phyloP scores from a whole-genome alignment of 371 early-diverging fungal genomes.

The Apophysomyces elegans region DNA sequence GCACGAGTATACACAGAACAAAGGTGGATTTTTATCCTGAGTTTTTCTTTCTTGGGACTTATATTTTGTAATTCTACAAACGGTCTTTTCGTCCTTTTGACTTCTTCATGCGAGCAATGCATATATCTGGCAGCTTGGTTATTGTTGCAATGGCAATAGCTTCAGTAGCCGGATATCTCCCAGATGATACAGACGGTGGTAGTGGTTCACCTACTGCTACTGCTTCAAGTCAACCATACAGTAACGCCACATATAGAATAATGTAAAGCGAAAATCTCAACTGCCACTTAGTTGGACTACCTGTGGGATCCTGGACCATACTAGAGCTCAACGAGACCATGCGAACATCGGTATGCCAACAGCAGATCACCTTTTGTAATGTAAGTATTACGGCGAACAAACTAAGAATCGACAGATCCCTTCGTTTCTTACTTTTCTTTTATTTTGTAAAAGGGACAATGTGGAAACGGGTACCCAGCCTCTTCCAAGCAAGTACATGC shows the following conservation, averaged over 20 bases:
- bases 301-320: constrained; percentile 23
- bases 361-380: constrained; percentile 21
- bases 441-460: constrained; percentile 17
- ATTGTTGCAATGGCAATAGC: background rate
- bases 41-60: background rate
- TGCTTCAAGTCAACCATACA: background rate
- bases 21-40: background rate
- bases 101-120: background rate
- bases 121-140: background rate
- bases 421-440: too few species aligned
- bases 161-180: background rate
- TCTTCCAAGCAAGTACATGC: constrained; percentile 15
- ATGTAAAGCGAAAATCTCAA: background rate
- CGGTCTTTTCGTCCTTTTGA: background rate
- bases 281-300: constrained; percentile 18
- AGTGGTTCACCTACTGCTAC: constrained; percentile 2
- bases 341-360: constrained; percentile 13
- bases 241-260: constrained; percentile 1
- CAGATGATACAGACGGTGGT: background rate
- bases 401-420: too few species aligned
- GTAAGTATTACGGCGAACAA: constrained; percentile 4
- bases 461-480: constrained; percentile 14
- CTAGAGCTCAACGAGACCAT: constrained; percentile 15
- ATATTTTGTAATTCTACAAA: background rate
- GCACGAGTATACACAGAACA: background rate